Evolutionary conservation across 2,329 filamentous ascomycete species (phyloP).

Genomic region (Sporothrix brasiliensis): DNA sequence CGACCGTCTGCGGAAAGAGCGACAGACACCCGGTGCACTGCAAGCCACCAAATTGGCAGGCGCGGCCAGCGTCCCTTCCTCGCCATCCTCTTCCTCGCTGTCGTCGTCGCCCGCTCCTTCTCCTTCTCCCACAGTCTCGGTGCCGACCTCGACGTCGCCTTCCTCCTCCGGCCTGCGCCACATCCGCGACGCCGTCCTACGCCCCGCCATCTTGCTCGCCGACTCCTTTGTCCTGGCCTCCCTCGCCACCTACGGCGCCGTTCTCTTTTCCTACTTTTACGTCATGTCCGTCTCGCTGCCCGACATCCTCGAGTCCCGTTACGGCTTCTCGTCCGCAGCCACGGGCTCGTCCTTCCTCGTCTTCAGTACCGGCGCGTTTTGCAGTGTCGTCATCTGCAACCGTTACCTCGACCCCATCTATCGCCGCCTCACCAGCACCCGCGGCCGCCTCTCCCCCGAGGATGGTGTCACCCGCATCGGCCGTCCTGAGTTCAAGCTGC

Average conservation of each 20-base stretch:
- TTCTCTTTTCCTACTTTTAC: constrained; percentile 58
- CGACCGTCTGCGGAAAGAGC: constrained; percentile 36
- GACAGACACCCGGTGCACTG: constrained; percentile 24
- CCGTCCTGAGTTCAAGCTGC: constrained; percentile 59
- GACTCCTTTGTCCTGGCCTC: constrained; percentile 50
- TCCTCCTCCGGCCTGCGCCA: constrained; percentile 54
- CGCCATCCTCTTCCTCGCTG: neutral
- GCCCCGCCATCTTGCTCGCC: constrained; percentile 53
- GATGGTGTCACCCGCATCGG: constrained; percentile 43
- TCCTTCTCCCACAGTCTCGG: neutral
- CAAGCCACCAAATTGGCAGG: constrained; percentile 4
- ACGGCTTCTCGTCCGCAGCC: constrained; percentile 54
- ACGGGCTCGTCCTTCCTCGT: constrained; percentile 58
- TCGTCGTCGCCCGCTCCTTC: neutral
- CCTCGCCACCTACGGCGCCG: constrained; percentile 51
- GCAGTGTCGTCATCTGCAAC: constrained; percentile 56
- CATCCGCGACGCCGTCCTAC: constrained; percentile 50
- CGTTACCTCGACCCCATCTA: constrained; percentile 57
- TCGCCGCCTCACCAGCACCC: constrained; percentile 47
- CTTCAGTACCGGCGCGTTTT: constrained; percentile 57
- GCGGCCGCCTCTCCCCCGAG: constrained; percentile 13
- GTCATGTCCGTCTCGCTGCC: constrained; percentile 58
- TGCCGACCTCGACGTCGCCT: constrained; percentile 36
- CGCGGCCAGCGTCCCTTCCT: constrained; percentile 34
- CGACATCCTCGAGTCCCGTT: constrained; percentile 52